These are phyloP conservation scores for Colletotrichum lupini DNA, from an alignment of 2,329 filamentous ascomycete species.

Conservation along the genomic window DNA sequence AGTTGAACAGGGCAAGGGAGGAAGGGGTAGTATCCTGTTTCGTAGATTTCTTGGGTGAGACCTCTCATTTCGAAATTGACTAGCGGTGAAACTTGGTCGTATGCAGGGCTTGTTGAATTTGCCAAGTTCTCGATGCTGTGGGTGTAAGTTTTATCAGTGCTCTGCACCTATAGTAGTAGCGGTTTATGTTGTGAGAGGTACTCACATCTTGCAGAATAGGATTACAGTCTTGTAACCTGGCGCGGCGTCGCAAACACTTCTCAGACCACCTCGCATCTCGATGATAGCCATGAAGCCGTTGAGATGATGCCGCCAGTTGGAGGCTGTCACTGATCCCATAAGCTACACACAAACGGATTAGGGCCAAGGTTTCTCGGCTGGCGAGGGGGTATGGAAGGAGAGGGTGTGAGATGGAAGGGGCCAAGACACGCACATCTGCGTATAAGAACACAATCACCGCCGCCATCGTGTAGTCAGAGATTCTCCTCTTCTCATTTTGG, in stretches of 20 bases:
- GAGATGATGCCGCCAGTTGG: constrained; percentile 48
- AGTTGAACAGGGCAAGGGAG: constrained; percentile 45
- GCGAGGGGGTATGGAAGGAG: fast-evolving
- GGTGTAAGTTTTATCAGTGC: constrained; percentile 2
- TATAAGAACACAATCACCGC: constrained; percentile 25
- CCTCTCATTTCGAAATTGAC: constrained; percentile 39
- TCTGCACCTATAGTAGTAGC: background rate
- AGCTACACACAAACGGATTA: background rate
- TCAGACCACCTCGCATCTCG: constrained; percentile 30
- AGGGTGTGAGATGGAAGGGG: background rate
- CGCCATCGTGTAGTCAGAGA: background rate
- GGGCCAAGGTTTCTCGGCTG: background rate
- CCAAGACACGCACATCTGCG: constrained; percentile 8
- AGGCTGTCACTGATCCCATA: constrained; percentile 44
- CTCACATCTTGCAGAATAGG: constrained; percentile 20
- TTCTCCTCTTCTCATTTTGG: constrained; percentile 33
- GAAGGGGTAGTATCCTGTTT: constrained; percentile 38
- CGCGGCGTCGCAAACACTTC: background rate
- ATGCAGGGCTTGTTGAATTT: constrained; percentile 50
- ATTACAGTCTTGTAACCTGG: background rate
- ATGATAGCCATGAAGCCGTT: constrained; percentile 36
- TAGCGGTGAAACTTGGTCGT: constrained; percentile 41
- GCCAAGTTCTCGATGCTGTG: constrained; percentile 46
- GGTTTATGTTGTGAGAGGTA: background rate
- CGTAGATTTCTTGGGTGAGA: constrained; percentile 43